Evolutionary conservation across 2,329 filamentous ascomycete species (phyloP), one percentile per base, ranked within the genome.

Genomic region (Coniochaeta sp.): DNA sequence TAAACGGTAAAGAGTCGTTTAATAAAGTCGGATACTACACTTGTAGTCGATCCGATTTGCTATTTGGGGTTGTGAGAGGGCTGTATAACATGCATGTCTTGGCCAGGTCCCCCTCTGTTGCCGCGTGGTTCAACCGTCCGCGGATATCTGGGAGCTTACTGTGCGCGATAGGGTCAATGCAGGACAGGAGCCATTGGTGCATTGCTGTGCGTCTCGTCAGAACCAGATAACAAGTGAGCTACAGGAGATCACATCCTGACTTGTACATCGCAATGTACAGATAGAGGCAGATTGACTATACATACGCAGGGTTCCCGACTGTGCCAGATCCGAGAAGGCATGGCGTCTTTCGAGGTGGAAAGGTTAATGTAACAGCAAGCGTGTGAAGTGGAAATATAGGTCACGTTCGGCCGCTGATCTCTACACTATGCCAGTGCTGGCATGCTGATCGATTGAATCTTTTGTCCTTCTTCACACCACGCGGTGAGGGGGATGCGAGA

Each of bases 141-240:
- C 40, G 19, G 40, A 60, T 60, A 62, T 60, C 59, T 57, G 59
- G 60, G 58, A 63, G 57, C 63, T 65, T 64, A 9, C 38, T 19
- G 38, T 40, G 64, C 68, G 62, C 62, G 59, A 63, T 59, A 28
- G 59, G 62, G 58, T 5, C 62, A 59, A 64, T 66, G 63, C 64
- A 65, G 62, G 57, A 62, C 9, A 5, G 4, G 12, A 24, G 33
- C 38, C 28, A 24, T 28, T n/a, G n/a, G 11, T 24, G 19, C 28
- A 22, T 22, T 50, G 44, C 22, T 50, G 44, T 26, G 44, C 9
- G 44, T 28, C 44, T 28, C 6, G 22, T 11, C 6, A 59, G 50
- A 61, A 63, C 64, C 64, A 64, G 67, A 65, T 64, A 67, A 64
- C 65, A 58, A 63, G 61, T 62, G 64, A n/a, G 65, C 62, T 67